Percentiles rank a stretch among this genome's conserved stretches.
Conservation (phyloP, 148 eudicot species). For the Linanthus parryae region DNA sequence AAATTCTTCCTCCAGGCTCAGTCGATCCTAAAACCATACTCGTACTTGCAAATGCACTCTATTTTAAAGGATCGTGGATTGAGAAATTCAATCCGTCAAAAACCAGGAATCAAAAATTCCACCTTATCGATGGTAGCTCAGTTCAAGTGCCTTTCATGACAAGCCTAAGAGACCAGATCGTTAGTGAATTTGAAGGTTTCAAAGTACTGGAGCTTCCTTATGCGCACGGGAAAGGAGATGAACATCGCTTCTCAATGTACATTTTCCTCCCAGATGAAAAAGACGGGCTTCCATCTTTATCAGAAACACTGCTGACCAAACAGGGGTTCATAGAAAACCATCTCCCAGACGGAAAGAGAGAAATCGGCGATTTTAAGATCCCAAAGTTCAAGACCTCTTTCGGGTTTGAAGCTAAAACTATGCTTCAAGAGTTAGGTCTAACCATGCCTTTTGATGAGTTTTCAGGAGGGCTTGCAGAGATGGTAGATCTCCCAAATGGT, state of each 20-base stretch:
- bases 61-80: constrained; percentile 82
- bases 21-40: constrained; percentile 62
- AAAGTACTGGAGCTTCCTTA: constrained; percentile 71
- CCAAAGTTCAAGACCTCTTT: constrained; percentile 71
- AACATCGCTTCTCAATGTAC: constrained; percentile 73
- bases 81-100: constrained; percentile 56
- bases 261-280: constrained; percentile 70
- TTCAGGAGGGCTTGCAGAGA: constrained; percentile 56
- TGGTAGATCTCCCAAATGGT: constrained; percentile 54
- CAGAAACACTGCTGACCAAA: constrained; percentile 43
- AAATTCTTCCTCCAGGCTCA: constrained; percentile 70
- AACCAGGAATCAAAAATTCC: constrained; percentile 58
- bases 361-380: constrained; percentile 55
- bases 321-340: constrained; percentile 55
- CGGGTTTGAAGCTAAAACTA: constrained; percentile 71
- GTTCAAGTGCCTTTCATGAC: constrained; percentile 85
- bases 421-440: constrained; percentile 53
- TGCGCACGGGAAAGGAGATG: constrained; percentile 65
- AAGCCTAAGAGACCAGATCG: constrained; percentile 55
- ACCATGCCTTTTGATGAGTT: constrained; percentile 61
- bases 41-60: constrained; percentile 75
- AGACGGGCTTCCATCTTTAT: constrained; percentile 51
- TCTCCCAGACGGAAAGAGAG: constrained; percentile 35
- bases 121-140: constrained; percentile 57
- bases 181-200: constrained; percentile 49